Conservation (phyloP, 169 alveolate genomes). For the Besnoitia besnoiti region DNA sequence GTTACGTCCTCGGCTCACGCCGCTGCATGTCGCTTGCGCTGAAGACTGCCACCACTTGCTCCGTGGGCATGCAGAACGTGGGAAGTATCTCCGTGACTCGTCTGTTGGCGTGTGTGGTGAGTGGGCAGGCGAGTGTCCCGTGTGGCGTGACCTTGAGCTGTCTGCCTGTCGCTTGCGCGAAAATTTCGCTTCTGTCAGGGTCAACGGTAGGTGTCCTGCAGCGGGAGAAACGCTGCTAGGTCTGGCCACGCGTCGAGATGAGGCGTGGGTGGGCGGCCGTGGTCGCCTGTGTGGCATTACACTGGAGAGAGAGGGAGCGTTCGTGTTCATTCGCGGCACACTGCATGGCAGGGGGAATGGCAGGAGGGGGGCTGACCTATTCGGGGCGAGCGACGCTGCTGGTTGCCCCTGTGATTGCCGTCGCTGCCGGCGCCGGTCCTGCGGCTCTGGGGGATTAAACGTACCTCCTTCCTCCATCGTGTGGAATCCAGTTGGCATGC, state of each 20-base stretch:
- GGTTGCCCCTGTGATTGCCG: neutral
- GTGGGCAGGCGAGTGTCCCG: too few species aligned
- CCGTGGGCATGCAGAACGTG: neutral
- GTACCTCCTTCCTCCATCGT: neutral
- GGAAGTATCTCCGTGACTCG: neutral
- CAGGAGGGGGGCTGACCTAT: neutral
- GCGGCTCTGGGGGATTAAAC: neutral
- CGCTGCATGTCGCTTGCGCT: neutral
- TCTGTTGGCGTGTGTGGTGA: too few species aligned
- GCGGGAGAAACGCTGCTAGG: neutral
- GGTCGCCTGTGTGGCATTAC: neutral
- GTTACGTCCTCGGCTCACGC: neutral
- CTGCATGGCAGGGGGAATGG: neutral
- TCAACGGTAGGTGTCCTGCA: neutral
- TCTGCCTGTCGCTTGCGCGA: too few species aligned
- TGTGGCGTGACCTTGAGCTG: too few species aligned
- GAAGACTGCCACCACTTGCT: neutral
- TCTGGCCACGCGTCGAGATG: neutral
- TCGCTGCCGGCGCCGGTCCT: neutral
- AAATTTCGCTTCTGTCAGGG: neutral
- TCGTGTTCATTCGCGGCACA: neutral
- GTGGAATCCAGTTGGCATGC: neutral
- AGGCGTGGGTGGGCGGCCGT: neutral
- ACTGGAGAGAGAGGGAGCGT: neutral
- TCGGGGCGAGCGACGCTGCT: neutral